phyloP scores from a whole-genome alignment of 2,329 filamentous ascomycete species.

The Arthrobotrys conoides region DNA sequence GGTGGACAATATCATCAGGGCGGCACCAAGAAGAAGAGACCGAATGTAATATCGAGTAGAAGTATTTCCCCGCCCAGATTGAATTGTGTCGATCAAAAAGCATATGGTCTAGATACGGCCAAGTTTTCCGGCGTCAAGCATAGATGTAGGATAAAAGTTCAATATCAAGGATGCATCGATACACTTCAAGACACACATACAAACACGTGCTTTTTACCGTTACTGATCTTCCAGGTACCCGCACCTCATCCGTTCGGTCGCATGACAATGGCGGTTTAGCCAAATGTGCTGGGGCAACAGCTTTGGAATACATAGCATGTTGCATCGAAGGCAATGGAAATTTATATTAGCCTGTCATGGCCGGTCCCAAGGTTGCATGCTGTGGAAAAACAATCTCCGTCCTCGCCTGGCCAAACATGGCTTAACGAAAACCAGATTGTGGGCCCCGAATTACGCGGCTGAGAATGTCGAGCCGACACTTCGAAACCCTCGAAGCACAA shows the following conservation, averaged over 20 bases:
- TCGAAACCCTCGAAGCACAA: conserved; percentile 25
- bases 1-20: conserved; percentile 97
- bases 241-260: conserved; percentile 18
- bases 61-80: conserved; percentile 10
- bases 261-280: conserved; percentile 51
- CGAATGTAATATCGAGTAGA: conserved; percentile 46
- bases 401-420: conserved; percentile 30
- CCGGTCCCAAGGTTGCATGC: conserved; percentile 27
- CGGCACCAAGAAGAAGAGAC: conserved; percentile 81
- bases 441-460: conserved; percentile 37
- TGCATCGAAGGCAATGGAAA: conserved; percentile 23
- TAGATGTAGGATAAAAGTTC: conserved; percentile 57
- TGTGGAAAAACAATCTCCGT: conserved; percentile 58
- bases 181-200: background rate
- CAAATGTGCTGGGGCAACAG: conserved; percentile 23
- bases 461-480: conserved; percentile 30
- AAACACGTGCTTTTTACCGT: background rate
- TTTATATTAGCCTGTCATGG: conserved; percentile 51
- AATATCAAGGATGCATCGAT: conserved; percentile 35
- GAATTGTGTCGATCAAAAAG: conserved; percentile 39
- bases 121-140: conserved; percentile 51
- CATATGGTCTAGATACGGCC: conserved; percentile 42
- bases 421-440: conserved; percentile 29
- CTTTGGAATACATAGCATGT: conserved; percentile 4
- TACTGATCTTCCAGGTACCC: conserved; percentile 12